Evolutionary conservation across 75 land plant genomes (phyloP).

Genomic region (Chamaecyparis obtusa): DNA sequence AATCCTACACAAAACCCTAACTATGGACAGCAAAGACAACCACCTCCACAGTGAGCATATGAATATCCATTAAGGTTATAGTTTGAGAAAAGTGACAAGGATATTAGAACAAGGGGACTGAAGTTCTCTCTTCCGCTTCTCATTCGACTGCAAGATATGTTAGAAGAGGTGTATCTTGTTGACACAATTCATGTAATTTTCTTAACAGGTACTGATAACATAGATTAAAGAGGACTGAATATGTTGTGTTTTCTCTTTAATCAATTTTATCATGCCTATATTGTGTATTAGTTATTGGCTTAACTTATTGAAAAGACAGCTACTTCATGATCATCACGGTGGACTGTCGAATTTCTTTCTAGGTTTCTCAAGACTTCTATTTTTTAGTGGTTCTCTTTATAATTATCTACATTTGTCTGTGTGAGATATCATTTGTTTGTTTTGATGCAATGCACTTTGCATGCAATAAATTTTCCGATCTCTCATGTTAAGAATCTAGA

Average conservation of each 20-base stretch:
- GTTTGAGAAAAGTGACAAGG: neutral
- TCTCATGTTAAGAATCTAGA: neutral
- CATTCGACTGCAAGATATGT: neutral
- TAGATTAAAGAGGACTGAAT: neutral
- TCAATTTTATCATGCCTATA: neutral
- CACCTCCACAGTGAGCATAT: constrained; percentile 7
- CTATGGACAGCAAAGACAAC: constrained; percentile 9
- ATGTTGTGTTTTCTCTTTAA: neutral
- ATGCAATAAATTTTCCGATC: neutral
- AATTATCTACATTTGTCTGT: neutral
- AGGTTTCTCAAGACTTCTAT: neutral
- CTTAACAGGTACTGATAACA: neutral
- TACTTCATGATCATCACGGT: neutral
- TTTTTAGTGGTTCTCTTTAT: neutral
- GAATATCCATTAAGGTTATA: neutral
- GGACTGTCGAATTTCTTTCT: neutral
- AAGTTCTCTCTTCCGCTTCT: neutral
- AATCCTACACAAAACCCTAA: constrained; percentile 9
- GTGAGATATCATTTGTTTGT: neutral
- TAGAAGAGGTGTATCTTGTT: neutral
- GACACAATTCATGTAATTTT: neutral
- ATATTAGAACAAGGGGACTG: neutral
- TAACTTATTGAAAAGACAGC: neutral
- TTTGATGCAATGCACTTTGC: neutral
- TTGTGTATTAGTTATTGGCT: neutral